These are phyloP conservation scores for Sphenostylis stenocarpa DNA, from an alignment of 306 rosid genomes.

Conservation along the genomic window DNA sequence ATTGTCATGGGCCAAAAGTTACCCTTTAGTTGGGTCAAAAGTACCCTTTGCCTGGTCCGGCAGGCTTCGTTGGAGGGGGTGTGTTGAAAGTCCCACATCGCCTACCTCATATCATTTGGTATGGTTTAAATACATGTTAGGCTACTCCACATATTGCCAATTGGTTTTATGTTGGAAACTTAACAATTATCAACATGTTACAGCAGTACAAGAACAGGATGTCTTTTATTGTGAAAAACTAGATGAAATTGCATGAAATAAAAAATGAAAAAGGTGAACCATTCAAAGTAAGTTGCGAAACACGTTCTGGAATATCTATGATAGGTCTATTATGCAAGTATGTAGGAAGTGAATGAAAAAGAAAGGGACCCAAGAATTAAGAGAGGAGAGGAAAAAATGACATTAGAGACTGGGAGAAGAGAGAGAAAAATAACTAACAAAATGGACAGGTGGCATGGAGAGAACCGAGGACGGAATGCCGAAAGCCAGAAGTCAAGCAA, in stretches of 20 bases:
- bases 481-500: neutral
- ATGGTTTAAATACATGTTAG: too few species aligned
- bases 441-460: neutral
- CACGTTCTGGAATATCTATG: conserved; percentile 5
- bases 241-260: conserved; percentile 2
- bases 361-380: neutral
- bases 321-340: neutral
- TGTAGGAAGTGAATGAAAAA: neutral
- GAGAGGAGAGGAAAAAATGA: neutral
- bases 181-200: conserved; percentile 11
- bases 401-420: neutral
- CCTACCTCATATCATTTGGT: too few species aligned
- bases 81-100: too few species aligned
- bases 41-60: too few species aligned
- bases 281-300: neutral
- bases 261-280: neutral
- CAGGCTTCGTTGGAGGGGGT: too few species aligned
- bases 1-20: too few species aligned
- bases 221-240: neutral
- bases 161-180: too few species aligned
- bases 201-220: conserved; percentile 8
- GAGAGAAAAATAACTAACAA: neutral
- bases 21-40: too few species aligned
- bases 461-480: neutral
- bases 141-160: too few species aligned